phyloP scores from a whole-genome alignment of 345 rosid species.

The Carallia pectinifolia region DNA sequence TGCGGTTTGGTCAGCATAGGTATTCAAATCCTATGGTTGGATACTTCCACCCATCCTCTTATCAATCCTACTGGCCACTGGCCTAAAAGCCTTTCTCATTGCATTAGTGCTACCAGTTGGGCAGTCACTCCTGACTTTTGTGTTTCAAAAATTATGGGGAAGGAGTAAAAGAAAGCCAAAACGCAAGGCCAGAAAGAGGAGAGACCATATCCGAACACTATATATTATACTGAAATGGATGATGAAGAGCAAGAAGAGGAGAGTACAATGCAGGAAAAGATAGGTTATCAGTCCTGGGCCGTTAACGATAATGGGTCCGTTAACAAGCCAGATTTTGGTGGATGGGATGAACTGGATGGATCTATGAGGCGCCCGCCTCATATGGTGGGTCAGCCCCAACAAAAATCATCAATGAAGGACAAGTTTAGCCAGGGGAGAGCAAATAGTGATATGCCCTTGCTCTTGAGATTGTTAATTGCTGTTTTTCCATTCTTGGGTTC shows the following conservation, averaged over 20 bases:
- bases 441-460: constrained; percentile 37
- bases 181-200: constrained; percentile 27
- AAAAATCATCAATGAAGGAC: constrained; percentile 12
- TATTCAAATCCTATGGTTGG: constrained; percentile 61
- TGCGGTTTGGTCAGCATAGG: constrained; percentile 38
- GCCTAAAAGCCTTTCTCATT: constrained; percentile 56
- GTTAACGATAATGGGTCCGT: constrained; percentile 26
- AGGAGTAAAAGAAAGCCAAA: constrained; percentile 20
- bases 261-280: constrained; percentile 22
- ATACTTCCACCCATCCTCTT: constrained; percentile 41
- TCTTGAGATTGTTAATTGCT: constrained; percentile 55
- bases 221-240: constrained; percentile 18
- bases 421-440: constrained; percentile 30
- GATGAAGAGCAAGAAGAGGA: constrained; percentile 21
- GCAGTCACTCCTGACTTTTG: constrained; percentile 34
- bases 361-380: constrained; percentile 11
- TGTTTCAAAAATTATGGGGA: constrained; percentile 31
- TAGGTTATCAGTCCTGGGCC: constrained; percentile 26
- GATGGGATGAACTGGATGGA: constrained; percentile 58
- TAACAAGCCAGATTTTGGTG: constrained; percentile 36
- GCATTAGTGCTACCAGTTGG: constrained; percentile 40
- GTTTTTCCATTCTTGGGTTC: constrained; percentile 56
- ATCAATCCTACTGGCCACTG: constrained; percentile 44
- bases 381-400: constrained; percentile 11
- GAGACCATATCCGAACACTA: constrained; percentile 20